Conservation (phyloP, 1,139 yeast species). For the Yamadazyma blattariae region DNA sequence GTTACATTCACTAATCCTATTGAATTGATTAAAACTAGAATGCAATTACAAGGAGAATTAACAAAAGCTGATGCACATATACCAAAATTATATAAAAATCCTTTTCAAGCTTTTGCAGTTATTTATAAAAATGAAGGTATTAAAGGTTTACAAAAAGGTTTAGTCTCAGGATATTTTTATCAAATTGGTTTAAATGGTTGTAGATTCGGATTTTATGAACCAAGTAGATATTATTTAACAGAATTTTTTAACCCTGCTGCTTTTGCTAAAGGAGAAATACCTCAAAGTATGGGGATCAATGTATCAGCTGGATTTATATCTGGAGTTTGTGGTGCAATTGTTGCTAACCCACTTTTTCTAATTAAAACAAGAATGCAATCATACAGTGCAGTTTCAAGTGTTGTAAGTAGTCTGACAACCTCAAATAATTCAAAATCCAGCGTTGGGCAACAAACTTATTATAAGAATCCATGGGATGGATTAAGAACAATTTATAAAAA, state of each 20-base stretch:
- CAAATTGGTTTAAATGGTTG: constrained; percentile 93
- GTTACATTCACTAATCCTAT: constrained; percentile 96
- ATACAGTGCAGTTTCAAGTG: constrained; percentile 34
- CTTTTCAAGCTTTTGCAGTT: constrained; percentile 78
- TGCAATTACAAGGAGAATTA: constrained; percentile 95
- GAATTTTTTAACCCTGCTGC: constrained; percentile 49
- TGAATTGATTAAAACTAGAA: constrained; percentile 88
- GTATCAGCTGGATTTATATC: constrained; percentile 81
- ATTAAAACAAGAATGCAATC: constrained; percentile 97
- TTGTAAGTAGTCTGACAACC: constrained; percentile 4
- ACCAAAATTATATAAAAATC: constrained; percentile 67
- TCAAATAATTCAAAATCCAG: constrained; percentile 26
- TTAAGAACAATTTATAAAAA: constrained; percentile 53
- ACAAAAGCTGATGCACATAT: constrained; percentile 47
- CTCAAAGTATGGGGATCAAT: constrained; percentile 62
- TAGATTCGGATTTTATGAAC: constrained; percentile 91
- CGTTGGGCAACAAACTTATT: constrained; percentile 92
- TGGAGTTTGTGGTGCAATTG: constrained; percentile 85
- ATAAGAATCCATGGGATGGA: constrained; percentile 68
- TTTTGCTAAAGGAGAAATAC: constrained; percentile 37
- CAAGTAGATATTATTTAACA: constrained; percentile 65
- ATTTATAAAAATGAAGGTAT: constrained; percentile 82
- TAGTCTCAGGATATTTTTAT: constrained; percentile 77
- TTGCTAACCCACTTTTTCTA: constrained; percentile 89
- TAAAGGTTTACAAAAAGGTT: constrained; percentile 84